phyloP scores from a whole-genome alignment of 495 filamentous ascomycete genomes.

The Xylaria acuta region DNA sequence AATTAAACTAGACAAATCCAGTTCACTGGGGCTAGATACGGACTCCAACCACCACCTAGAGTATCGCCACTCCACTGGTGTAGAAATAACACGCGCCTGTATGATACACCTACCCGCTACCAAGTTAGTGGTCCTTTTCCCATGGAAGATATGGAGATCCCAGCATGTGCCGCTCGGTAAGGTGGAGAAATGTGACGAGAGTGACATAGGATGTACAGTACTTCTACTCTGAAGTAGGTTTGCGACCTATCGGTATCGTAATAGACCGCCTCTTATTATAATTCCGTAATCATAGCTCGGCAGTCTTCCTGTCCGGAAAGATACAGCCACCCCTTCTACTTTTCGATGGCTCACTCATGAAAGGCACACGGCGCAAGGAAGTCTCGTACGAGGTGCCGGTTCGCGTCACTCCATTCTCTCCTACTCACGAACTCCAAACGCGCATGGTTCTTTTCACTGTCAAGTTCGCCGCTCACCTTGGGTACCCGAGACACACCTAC shows the following conservation, averaged over 20 bases:
- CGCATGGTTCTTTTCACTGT: neutral
- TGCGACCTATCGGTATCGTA: neutral
- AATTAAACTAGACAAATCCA: neutral
- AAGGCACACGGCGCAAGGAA: neutral
- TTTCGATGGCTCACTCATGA: neutral
- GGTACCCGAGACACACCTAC: neutral
- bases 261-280: neutral
- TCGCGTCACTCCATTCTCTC: neutral
- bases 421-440: neutral
- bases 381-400: neutral
- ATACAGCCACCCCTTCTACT: neutral
- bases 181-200: neutral
- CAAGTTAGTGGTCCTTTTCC: neutral
- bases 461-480: neutral
- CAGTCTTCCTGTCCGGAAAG: neutral
- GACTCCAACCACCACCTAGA: neutral
- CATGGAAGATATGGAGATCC: neutral
- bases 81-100: neutral
- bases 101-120: neutral
- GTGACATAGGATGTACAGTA: neutral
- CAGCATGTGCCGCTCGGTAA: conserved; percentile 9
- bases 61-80: neutral
- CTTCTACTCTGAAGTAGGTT: neutral
- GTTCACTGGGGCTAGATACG: neutral
- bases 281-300: neutral